Percentiles rank a stretch among this genome's conserved stretches.
Conservation (phyloP, 208 protist species). For the Crithidia acanthocephali region DNA sequence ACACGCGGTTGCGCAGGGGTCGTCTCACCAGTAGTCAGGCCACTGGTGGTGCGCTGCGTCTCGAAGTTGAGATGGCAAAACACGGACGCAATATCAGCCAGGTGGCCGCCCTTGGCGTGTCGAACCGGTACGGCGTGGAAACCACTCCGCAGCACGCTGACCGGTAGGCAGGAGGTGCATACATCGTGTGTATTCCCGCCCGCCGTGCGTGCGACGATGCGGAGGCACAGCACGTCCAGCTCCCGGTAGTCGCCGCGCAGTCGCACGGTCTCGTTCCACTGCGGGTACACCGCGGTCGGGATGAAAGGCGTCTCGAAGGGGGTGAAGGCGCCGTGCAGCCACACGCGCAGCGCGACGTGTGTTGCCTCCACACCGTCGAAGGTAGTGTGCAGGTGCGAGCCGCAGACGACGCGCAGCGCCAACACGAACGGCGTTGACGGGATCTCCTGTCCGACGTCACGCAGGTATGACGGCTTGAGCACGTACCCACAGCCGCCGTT, state of each 20-base stretch:
- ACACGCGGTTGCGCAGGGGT: not conserved
- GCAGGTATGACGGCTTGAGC: constrained; percentile 88
- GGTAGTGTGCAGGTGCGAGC: constrained; percentile 52
- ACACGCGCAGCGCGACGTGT: constrained; percentile 49
- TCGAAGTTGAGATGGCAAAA: constrained; percentile 32
- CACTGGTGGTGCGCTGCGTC: not conserved
- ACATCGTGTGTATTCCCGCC: constrained; percentile 39
- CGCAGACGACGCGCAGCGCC: constrained; percentile 53
- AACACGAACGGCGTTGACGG: constrained; percentile 26
- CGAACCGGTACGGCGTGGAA: constrained; percentile 54
- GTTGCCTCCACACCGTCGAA: constrained; percentile 35
- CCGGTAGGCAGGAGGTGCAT: constrained; percentile 43
- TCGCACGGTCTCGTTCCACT: constrained; percentile 50
- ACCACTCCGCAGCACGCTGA: constrained; percentile 45
- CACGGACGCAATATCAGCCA: constrained; percentile 37
- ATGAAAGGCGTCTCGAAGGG: constrained; percentile 30
- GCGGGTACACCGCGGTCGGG: constrained; percentile 58
- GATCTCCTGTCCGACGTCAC: constrained; percentile 5
- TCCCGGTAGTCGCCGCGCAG: constrained; percentile 38
- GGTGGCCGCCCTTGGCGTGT: constrained; percentile 28
- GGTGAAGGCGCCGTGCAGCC: constrained; percentile 36
- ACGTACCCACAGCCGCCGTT: constrained; percentile 95
- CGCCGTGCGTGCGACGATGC: constrained; percentile 32
- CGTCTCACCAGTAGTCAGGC: not conserved
- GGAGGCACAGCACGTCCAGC: constrained; percentile 52